A percentile compares a stretch with the other conserved stretches of the same genome.
Conservation (phyloP, 805 yeast genomes). For the Myxozyma mucilagina region DNA sequence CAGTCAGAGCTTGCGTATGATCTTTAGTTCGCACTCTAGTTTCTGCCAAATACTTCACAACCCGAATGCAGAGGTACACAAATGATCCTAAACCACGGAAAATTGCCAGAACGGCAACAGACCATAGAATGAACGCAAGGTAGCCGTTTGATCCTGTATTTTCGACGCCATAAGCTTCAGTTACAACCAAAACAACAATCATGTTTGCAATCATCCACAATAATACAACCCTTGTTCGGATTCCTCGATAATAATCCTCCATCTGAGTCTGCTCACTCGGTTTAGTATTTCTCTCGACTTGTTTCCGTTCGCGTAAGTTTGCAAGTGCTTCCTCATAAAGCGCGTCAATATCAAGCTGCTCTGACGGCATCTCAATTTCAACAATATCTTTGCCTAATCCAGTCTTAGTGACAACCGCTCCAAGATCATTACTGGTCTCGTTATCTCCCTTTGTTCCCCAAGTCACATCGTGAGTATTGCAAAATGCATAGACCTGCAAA, state of each 20-base stretch:
- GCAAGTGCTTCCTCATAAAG: constrained; percentile 65
- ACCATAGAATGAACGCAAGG: constrained; percentile 12
- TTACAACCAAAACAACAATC: constrained; percentile 74
- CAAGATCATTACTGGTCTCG: constrained; percentile 64
- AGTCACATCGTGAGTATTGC: constrained; percentile 92
- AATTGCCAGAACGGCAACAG: constrained; percentile 70
- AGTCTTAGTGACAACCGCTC: constrained; percentile 72
- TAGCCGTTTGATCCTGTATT: constrained; percentile 24
- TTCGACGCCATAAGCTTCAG: constrained; percentile 27
- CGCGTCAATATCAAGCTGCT: constrained; percentile 71
- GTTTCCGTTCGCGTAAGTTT: constrained; percentile 42
- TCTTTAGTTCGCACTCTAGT: constrained; percentile 24
- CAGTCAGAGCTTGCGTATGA: constrained; percentile 20
- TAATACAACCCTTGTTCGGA: constrained; percentile 85
- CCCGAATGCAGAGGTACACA: constrained; percentile 57
- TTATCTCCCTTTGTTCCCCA: constrained; percentile 96
- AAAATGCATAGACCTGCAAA: constrained; percentile 89
- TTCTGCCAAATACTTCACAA: constrained; percentile 36
- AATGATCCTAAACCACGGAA: constrained; percentile 46
- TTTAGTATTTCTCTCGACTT: constrained; percentile 38
- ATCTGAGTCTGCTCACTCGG: constrained; percentile 53
- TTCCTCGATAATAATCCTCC: constrained; percentile 83
- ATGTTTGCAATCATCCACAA: constrained; percentile 88
- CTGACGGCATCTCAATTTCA: constrained; percentile 66
- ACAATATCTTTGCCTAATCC: constrained; percentile 54